Conservation (phyloP, 2,329 filamentous ascomycete genomes). For the Colletotrichum zoysiae region DNA sequence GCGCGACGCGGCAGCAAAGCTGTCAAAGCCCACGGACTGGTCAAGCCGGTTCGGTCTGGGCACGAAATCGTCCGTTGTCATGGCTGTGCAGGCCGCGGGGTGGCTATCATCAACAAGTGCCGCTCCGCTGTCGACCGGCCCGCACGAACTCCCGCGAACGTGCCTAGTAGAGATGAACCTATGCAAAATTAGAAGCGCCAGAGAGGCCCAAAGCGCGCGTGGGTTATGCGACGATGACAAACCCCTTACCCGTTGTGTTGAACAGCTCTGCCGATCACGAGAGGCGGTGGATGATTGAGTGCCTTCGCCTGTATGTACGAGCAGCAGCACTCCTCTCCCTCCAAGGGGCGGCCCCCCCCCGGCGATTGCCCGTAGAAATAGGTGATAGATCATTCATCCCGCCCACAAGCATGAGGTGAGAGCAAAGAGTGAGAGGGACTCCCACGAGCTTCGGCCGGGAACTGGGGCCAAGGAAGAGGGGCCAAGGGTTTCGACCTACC, state of each 20-base stretch:
- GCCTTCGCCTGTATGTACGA: neutral
- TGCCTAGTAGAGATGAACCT: neutral
- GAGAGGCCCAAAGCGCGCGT: slow-evolving; percentile 19
- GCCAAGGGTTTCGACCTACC: slow-evolving; percentile 19
- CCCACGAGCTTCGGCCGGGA: slow-evolving; percentile 27
- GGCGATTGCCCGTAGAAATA: slow-evolving; percentile 32
- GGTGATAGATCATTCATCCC: slow-evolving; percentile 28
- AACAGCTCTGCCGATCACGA: slow-evolving; percentile 36
- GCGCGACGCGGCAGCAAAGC: slow-evolving; percentile 5
- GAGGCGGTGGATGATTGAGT: slow-evolving; percentile 4
- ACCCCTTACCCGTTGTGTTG: slow-evolving; percentile 16
- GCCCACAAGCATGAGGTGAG: slow-evolving; percentile 16
- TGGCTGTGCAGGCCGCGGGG: neutral
- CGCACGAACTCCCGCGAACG: neutral
- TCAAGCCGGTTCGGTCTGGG: neutral
- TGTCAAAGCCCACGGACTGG: neutral
- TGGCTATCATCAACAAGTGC: slow-evolving; percentile 32
- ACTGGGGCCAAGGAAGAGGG: slow-evolving; percentile 4
- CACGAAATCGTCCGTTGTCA: neutral
- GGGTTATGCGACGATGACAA: neutral
- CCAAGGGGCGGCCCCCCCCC: slow-evolving; percentile 14
- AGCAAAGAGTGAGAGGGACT: neutral
- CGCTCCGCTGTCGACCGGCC: slow-evolving; percentile 1
- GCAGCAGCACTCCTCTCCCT: slow-evolving; percentile 8
- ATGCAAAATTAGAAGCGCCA: slow-evolving; percentile 17